Conservation (phyloP, 1,139 yeast species). For the Yamadazyma dushanensis region DNA sequence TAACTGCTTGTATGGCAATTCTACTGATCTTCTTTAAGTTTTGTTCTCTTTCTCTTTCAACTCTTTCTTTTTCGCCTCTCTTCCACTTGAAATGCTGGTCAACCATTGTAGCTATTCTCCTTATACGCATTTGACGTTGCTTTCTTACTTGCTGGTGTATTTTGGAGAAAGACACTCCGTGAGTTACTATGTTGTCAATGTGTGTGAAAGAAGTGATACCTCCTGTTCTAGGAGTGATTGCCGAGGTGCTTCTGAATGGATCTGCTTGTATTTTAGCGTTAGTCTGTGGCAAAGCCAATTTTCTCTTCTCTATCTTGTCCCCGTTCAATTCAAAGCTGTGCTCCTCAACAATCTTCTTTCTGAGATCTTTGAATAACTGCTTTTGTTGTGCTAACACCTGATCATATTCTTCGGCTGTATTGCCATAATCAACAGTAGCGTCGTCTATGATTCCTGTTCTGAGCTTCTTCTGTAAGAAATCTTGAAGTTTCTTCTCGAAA, state of each 20-base stretch:
- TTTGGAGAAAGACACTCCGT: slow-evolving; percentile 72
- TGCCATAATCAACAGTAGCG: slow-evolving; percentile 31
- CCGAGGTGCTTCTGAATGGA: slow-evolving; percentile 39
- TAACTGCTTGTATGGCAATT: slow-evolving; percentile 78
- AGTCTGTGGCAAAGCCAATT: slow-evolving; percentile 47
- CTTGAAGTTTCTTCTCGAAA: slow-evolving; percentile 42
- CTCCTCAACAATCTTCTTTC: slow-evolving; percentile 34
- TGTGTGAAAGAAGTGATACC: slow-evolving; percentile 54
- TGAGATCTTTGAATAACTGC: slow-evolving; percentile 26
- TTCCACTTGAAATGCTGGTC: slow-evolving; percentile 85
- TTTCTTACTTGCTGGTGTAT: slow-evolving; percentile 67
- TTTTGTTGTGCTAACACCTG: slow-evolving; percentile 33
- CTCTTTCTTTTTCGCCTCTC: slow-evolving; percentile 85
- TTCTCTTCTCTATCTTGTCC: slow-evolving; percentile 45
- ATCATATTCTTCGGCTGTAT: slow-evolving; percentile 37
- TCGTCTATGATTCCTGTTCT: slow-evolving; percentile 46
- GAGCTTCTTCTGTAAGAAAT: slow-evolving; percentile 53
- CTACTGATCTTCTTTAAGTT: slow-evolving; percentile 70
- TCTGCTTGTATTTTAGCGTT: slow-evolving; percentile 40
- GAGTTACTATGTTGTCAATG: slow-evolving; percentile 72
- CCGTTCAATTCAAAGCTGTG: slow-evolving; percentile 43
- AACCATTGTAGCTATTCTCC: slow-evolving; percentile 76
- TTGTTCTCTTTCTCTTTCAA: slow-evolving; percentile 68
- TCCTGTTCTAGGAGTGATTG: slow-evolving; percentile 40
- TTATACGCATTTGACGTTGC: slow-evolving; percentile 65